Percentiles rank a stretch among this genome's conserved stretches.
phyloP scores from a whole-genome alignment of 208 protist genomes.

The Vickermania spadyakhi region DNA sequence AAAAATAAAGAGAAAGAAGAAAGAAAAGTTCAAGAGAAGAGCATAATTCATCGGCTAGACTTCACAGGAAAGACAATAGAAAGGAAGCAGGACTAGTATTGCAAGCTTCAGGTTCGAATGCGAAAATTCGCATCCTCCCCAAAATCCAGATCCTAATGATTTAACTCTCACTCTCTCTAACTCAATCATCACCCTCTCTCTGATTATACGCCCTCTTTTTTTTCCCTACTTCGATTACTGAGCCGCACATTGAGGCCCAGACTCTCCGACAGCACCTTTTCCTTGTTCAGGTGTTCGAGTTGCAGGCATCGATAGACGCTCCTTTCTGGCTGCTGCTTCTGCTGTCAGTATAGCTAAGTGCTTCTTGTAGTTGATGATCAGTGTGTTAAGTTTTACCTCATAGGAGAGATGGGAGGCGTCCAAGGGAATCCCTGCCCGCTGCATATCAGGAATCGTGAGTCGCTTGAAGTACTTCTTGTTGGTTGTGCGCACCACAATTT shows the following conservation, averaged over 20 bases:
- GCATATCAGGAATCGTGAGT: slow-evolving; percentile 78
- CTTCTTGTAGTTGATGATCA: slow-evolving; percentile 91
- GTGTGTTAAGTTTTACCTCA: slow-evolving; percentile 88
- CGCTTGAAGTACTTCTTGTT: slow-evolving; percentile 96
- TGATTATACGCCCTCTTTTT: too few relatives aligned
- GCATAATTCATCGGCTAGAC: too few relatives aligned
- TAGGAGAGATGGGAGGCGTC: slow-evolving; percentile 54
- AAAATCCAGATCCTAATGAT: too few relatives aligned
- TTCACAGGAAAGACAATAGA: too few relatives aligned
- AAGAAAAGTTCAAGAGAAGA: too few relatives aligned
- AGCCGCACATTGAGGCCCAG: slow-evolving; percentile 40
- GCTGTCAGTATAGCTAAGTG: slow-evolving; percentile 57
- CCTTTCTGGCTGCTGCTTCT: slow-evolving; percentile 69
- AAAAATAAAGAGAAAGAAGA: too few relatives aligned
- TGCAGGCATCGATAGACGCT: slow-evolving; percentile 55
- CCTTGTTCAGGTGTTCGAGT: slow-evolving; percentile 46
- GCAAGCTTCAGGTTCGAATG: too few relatives aligned
- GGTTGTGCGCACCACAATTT: slow-evolving; percentile 90
- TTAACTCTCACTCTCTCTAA: too few relatives aligned
- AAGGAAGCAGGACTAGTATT: too few relatives aligned
- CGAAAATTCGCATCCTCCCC: too few relatives aligned
- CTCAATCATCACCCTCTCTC: too few relatives aligned
- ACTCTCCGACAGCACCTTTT: too few relatives aligned
- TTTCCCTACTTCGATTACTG: slow-evolving; percentile 24
- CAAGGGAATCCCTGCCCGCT: slow-evolving; percentile 45